A percentile compares a stretch with the other conserved stretches of the same genome.
Evolutionary conservation across 331 rosid species (phyloP).

Genomic region (Spiraea crenata): DNA sequence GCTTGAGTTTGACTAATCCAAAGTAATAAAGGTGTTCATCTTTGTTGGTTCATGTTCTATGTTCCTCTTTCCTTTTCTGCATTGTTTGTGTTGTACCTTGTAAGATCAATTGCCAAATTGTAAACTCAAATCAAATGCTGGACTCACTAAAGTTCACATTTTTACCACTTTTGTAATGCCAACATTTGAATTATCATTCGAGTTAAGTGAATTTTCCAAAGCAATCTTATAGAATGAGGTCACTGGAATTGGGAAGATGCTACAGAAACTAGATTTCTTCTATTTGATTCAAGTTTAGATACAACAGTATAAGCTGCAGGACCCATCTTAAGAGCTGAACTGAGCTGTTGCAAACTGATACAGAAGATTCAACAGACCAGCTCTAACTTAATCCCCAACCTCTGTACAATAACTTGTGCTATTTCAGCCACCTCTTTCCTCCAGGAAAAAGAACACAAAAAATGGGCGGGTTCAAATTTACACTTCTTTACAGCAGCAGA

Average conservation of each 20-base stretch:
- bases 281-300: conserved; percentile 22
- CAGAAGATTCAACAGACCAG: conserved; percentile 2
- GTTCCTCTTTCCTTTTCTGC: not conserved
- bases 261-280: conserved; percentile 18
- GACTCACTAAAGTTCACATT: not conserved
- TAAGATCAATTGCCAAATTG: not conserved
- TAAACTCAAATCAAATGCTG: not conserved
- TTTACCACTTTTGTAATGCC: not conserved
- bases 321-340: conserved; percentile 10
- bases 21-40: not conserved
- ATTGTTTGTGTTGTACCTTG: not conserved
- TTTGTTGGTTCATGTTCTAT: not conserved
- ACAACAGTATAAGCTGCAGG: conserved; percentile 12
- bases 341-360: conserved; percentile 11
- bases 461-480: conserved; percentile 13
- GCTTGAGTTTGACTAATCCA: conserved; percentile 34
- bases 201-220: no score
- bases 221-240: no score
- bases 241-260: not conserved
- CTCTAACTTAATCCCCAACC: conserved; percentile 17
- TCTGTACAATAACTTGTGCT: conserved; percentile 28
- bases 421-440: conserved; percentile 24
- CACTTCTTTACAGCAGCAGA: conserved; percentile 34
- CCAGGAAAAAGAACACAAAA: conserved; percentile 20
- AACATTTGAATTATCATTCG: no score